A percentile compares a stretch with the other conserved stretches of the same genome.
These are phyloP conservation scores for Cladobotryum protrusum DNA, from an alignment of 2,329 filamentous ascomycete species.

Conservation along the genomic window DNA sequence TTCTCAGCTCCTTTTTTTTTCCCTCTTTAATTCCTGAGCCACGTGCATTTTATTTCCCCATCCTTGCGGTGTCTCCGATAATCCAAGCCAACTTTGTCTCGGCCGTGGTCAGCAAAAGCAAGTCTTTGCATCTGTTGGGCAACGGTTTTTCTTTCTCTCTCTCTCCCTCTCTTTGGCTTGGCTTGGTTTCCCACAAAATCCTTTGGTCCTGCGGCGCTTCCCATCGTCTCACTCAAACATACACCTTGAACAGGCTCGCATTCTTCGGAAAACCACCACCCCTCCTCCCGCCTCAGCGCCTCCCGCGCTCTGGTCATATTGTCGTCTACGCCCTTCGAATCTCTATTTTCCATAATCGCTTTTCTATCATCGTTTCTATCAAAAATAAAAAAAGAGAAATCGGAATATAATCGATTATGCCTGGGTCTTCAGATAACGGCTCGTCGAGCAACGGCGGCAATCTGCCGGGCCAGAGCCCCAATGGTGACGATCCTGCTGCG, in stretches of 20 bases:
- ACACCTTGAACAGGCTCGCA: not conserved
- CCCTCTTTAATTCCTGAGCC: not conserved
- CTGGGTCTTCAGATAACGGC: slow-evolving; percentile 33
- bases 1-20: not conserved
- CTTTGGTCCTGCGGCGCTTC: too few species aligned
- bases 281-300: not conserved
- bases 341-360: not conserved
- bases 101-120: too few species aligned
- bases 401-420: slow-evolving; percentile 19
- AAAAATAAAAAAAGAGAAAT: not conserved
- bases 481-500: slow-evolving; percentile 28
- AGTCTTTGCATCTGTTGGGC: too few species aligned
- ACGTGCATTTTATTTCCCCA: not conserved
- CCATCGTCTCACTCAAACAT: not conserved
- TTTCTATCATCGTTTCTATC: not conserved
- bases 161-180: too few species aligned
- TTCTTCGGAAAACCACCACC: not conserved
- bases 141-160: too few species aligned
- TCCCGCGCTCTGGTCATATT: not conserved
- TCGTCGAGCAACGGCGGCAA: slow-evolving; percentile 27
- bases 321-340: not conserved
- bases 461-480: slow-evolving; percentile 21
- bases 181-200: too few species aligned
- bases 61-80: too few species aligned
- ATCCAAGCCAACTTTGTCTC: too few species aligned